These are phyloP conservation scores for Fusarium sulawesiense DNA, from an alignment of 2,329 filamentous ascomycete species.

Conservation along the genomic window DNA sequence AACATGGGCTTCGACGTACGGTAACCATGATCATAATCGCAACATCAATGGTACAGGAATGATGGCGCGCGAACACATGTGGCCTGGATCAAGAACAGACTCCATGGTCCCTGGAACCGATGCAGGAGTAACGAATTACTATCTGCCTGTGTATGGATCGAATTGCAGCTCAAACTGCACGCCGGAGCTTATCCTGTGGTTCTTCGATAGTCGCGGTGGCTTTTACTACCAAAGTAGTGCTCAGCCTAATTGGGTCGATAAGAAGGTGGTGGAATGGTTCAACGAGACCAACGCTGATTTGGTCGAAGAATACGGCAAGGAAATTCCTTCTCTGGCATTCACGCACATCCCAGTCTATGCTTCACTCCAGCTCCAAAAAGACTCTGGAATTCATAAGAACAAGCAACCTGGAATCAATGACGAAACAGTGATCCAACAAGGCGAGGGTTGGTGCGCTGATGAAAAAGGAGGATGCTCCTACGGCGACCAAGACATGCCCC, in stretches of 20 bases:
- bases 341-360: slow-evolving; percentile 60
- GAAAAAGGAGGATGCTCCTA: slow-evolving; percentile 53
- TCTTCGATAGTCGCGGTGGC: slow-evolving; percentile 74
- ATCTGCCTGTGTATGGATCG: slow-evolving; percentile 54
- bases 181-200: slow-evolving; percentile 68
- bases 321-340: slow-evolving; percentile 60
- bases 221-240: slow-evolving; percentile 55
- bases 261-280: slow-evolving; percentile 59
- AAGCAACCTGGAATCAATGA: slow-evolving; percentile 61
- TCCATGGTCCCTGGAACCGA: slow-evolving; percentile 34
- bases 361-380: slow-evolving; percentile 40
- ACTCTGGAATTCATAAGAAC: slow-evolving; percentile 50
- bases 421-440: slow-evolving; percentile 57
- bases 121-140: slow-evolving; percentile 57
- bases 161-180: slow-evolving; percentile 48
- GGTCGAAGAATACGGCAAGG: slow-evolving; percentile 41
- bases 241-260: slow-evolving; percentile 59
- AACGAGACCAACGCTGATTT: slow-evolving; percentile 50
- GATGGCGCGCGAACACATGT: slow-evolving; percentile 42
- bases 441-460: slow-evolving; percentile 57
- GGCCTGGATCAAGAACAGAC: slow-evolving; percentile 38
- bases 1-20: slow-evolving; percentile 74
- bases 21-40: slow-evolving; percentile 73
- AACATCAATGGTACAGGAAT: slow-evolving; percentile 52
- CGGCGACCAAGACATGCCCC: slow-evolving; percentile 66